Evolutionary conservation across 805 yeast species (phyloP).

Genomic region (Ogataea populi-albae): DNA sequence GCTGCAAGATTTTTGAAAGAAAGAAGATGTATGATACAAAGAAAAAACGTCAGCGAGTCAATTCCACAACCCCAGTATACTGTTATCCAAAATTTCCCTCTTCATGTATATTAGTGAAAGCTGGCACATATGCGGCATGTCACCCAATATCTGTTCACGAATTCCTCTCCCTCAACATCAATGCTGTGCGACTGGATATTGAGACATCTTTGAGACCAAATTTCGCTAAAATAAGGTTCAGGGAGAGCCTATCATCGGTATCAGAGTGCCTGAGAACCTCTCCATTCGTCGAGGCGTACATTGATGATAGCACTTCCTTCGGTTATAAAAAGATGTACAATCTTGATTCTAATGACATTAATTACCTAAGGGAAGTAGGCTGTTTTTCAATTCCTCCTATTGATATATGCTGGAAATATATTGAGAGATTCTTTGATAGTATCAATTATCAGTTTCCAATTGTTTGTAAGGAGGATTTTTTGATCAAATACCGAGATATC

Average conservation of each 20-base stretch:
- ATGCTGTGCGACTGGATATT: background rate
- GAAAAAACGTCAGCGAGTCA: slow-evolving; percentile 10
- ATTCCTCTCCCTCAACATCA: slow-evolving; percentile 1
- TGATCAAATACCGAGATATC: slow-evolving; percentile 52
- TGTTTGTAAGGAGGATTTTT: slow-evolving; percentile 56
- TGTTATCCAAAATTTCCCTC: no score
- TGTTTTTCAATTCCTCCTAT: slow-evolving; percentile 62
- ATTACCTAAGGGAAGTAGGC: slow-evolving; percentile 58
- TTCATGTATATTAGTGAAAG: no score
- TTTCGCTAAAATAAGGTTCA: slow-evolving; percentile 1
- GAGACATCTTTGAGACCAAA: slow-evolving; percentile 5
- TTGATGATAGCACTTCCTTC: no score
- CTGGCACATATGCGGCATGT: background rate
- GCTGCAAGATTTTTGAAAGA: slow-evolving; percentile 13
- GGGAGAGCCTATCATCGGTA: slow-evolving; percentile 3
- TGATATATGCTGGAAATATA: slow-evolving; percentile 36
- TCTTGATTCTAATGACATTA: slow-evolving; percentile 45
- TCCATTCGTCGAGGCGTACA: slow-evolving; percentile 1
- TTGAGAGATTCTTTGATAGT: slow-evolving; percentile 56
- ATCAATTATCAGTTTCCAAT: slow-evolving; percentile 70
- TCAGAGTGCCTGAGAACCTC: slow-evolving; percentile 5
- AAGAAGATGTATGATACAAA: slow-evolving; percentile 16
- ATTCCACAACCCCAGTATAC: no score
- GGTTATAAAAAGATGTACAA: slow-evolving; percentile 8
- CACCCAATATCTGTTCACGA: background rate